These are phyloP conservation scores for Pythium phragmiticola DNA, from an alignment of 352 stramenopile species.

Conservation along the genomic window DNA sequence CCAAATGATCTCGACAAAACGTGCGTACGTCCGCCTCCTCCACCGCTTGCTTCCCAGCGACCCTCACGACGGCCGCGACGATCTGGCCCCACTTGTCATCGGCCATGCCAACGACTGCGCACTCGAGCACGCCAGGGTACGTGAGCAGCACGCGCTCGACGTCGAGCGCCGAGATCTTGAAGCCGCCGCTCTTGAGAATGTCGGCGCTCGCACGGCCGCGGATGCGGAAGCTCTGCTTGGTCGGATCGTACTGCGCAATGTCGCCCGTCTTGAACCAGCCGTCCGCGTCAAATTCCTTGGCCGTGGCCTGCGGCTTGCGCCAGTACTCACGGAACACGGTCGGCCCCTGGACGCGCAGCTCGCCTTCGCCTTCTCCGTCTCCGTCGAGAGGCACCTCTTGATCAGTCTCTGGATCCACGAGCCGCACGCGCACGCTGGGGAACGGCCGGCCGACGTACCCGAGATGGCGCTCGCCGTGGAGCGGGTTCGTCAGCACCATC, in stretches of 20 bases:
- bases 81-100: constrained; percentile 87
- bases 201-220: constrained; percentile 87
- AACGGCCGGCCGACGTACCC: constrained; percentile 87
- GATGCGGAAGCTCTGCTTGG: constrained; percentile 82
- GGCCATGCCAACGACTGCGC: constrained; percentile 78
- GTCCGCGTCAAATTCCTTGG: constrained; percentile 80
- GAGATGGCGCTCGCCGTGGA: constrained; percentile 62
- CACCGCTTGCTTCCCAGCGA: constrained; percentile 1
- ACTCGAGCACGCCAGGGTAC: constrained; percentile 80
- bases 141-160: constrained; percentile 85
- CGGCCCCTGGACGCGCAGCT: constrained; percentile 83
- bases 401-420: constrained; percentile 78
- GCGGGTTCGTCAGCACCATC: constrained; percentile 90
- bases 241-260: constrained; percentile 76
- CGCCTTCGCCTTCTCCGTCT: constrained; percentile 53
- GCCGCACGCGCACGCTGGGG: constrained; percentile 73
- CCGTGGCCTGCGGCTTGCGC: constrained; percentile 77
- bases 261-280: constrained; percentile 92
- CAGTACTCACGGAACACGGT: constrained; percentile 89
- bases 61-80: constrained; percentile 64
- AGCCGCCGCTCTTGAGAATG: constrained; percentile 91
- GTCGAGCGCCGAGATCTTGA: constrained; percentile 92
- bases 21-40: constrained; percentile 19
- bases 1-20: constrained; percentile 69
- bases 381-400: constrained; percentile 31